Evolutionary conservation across 1,284 basidiomycete species (phyloP).

Genomic region (Tremellales sp.): DNA sequence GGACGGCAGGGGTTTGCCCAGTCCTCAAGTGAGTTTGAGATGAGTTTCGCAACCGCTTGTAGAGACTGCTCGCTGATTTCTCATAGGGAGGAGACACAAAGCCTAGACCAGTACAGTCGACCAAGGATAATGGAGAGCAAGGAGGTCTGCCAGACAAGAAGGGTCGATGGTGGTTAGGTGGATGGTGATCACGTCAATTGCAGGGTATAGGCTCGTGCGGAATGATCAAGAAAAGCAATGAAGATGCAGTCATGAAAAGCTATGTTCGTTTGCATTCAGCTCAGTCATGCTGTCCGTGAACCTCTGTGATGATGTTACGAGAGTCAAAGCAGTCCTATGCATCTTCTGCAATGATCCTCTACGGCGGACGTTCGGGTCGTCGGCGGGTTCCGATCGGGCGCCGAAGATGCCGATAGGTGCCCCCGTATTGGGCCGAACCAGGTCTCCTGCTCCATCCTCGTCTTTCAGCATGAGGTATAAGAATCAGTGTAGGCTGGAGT

Average conservation of each 20-base stretch:
- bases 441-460: neutral
- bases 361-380: neutral
- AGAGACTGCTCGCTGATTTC: neutral
- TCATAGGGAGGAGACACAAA: conserved; percentile 29
- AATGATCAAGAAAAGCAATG: neutral
- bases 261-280: too few species aligned
- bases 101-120: conserved; percentile 18
- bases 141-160: conserved; percentile 11
- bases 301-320: too few species aligned
- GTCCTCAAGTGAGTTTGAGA: conserved; percentile 26
- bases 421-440: too few species aligned
- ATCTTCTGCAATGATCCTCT: too few species aligned
- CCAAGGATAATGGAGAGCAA: conserved; percentile 11
- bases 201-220: neutral
- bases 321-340: too few species aligned
- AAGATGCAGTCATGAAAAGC: neutral
- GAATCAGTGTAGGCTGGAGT: neutral
- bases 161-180: conserved; percentile 6
- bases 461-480: neutral
- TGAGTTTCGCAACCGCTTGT: neutral
- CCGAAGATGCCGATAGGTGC: neutral
- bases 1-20: conserved; percentile 32
- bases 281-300: too few species aligned
- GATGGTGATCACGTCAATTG: too few species aligned
- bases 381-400: neutral